Conservation (phyloP, 768 basidiomycete genomes). For the Suillus subluteus region DNA sequence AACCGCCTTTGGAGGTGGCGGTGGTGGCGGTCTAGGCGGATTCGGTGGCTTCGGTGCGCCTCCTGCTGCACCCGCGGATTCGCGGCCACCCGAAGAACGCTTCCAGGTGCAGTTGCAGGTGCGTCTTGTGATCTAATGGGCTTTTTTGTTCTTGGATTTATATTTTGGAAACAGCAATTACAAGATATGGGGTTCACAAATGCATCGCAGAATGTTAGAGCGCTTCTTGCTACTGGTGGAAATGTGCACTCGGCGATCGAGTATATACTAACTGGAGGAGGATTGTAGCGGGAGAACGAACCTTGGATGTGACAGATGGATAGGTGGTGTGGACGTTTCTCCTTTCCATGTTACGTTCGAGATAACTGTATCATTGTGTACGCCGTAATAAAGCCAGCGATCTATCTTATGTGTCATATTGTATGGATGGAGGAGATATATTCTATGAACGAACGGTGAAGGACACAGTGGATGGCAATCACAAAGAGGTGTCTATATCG, state of each 20-base stretch:
- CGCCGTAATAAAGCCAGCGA: neutral
- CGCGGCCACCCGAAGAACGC: conserved; percentile 85
- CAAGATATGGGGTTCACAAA: conserved; percentile 96
- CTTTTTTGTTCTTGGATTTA: neutral
- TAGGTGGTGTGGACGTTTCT: neutral
- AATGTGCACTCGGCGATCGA: conserved; percentile 93
- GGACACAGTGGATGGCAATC: neutral
- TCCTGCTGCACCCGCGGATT: conserved; percentile 54
- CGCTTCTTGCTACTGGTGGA: conserved; percentile 89
- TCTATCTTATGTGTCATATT: neutral
- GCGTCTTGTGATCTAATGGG: conserved; percentile 21
- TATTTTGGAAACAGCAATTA: conserved; percentile 63
- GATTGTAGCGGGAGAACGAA: conserved; percentile 43
- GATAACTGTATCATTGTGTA: neutral
- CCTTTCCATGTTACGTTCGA: neutral
- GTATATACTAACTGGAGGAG: conserved; percentile 85
- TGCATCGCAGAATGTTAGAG: conserved; percentile 87
- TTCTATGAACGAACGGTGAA: neutral
- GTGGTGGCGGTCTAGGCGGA: conserved; percentile 32
- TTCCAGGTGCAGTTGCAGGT: conserved; percentile 89
- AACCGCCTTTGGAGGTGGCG: conserved; percentile 34
- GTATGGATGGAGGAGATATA: neutral
- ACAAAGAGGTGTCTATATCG: neutral
- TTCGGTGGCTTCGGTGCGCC: conserved; percentile 30
- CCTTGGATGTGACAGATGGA: neutral